Percentiles rank a stretch among this genome's conserved stretches.
Conservation (phyloP, 169 alveolate species). For the Eimeria tenella region DNA sequence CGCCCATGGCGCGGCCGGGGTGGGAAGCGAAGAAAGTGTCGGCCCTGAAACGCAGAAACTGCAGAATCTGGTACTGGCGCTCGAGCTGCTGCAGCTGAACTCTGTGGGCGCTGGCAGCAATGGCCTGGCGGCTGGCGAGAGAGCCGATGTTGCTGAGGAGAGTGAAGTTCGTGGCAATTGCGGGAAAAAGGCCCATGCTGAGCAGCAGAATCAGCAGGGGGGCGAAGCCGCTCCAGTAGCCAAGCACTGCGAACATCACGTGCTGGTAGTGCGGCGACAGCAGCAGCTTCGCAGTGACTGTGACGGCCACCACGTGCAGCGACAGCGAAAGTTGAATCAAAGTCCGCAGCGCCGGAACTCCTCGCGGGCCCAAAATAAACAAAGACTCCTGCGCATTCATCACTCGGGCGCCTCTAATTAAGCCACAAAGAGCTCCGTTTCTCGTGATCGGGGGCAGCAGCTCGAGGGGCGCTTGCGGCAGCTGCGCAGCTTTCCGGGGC, state of each 20-base stretch:
- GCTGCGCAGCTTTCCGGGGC: neutral
- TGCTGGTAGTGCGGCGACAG: conserved; percentile 70
- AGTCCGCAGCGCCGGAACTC: conserved; percentile 33
- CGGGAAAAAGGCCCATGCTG: conserved; percentile 63
- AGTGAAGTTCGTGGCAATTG: conserved; percentile 40
- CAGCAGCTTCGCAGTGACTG: conserved; percentile 73
- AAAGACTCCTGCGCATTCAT: conserved; percentile 66
- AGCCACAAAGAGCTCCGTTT: conserved; percentile 56
- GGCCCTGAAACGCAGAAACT: conserved; percentile 72
- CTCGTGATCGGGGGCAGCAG: conserved; percentile 17
- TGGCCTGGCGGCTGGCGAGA: conserved; percentile 74
- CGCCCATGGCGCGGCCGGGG: conserved; percentile 63
- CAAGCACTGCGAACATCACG: conserved; percentile 46
- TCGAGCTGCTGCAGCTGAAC: conserved; percentile 44
- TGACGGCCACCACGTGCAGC: conserved; percentile 70
- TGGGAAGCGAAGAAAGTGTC: conserved; percentile 46
- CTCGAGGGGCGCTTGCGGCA: conserved; percentile 67
- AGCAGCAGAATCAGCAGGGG: conserved; percentile 10
- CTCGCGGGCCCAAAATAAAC: conserved; percentile 58
- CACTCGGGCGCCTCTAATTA: conserved; percentile 24
- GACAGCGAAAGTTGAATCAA: conserved; percentile 55
- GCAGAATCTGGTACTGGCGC: conserved; percentile 64
- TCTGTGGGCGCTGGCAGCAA: conserved; percentile 46
- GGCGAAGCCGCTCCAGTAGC: conserved; percentile 73
- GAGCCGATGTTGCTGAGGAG: conserved; percentile 63